Conservation (phyloP, 169 alveolate genomes). For the Babesia bovis region DNA sequence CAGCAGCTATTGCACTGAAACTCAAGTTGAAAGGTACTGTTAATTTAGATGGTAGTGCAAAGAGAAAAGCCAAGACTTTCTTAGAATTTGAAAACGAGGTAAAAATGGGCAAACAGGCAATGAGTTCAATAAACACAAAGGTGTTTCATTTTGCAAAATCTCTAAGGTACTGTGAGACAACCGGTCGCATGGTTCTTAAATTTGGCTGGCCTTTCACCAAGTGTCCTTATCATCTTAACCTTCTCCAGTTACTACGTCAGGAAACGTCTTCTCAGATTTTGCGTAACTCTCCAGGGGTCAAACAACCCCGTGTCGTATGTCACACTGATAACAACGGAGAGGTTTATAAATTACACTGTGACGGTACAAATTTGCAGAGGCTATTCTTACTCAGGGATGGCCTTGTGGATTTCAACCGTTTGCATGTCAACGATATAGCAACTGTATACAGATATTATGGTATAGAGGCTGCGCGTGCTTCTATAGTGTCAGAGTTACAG, state of each 20-base stretch:
- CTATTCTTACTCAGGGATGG: constrained; percentile 72
- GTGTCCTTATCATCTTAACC: constrained; percentile 68
- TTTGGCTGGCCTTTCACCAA: constrained; percentile 56
- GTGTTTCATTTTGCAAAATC: constrained; percentile 59
- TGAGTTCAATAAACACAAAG: constrained; percentile 34
- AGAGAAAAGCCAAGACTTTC: constrained; percentile 22
- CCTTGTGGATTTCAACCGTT: constrained; percentile 85
- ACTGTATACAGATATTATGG: constrained; percentile 93
- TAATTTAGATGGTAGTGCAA: background rate
- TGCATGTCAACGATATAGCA: constrained; percentile 91
- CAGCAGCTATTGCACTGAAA: background rate
- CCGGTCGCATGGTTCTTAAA: constrained; percentile 50
- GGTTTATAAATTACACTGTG: constrained; percentile 77
- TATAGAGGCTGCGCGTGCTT: constrained; percentile 97
- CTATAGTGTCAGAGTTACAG: constrained; percentile 91
- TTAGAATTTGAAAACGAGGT: constrained; percentile 32
- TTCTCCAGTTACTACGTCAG: constrained; percentile 66
- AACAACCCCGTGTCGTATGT: constrained; percentile 68
- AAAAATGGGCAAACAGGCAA: constrained; percentile 42
- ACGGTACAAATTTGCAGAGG: constrained; percentile 84
- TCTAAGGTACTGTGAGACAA: constrained; percentile 33
- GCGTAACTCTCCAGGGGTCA: constrained; percentile 64
- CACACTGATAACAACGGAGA: constrained; percentile 66
- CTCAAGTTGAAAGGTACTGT: background rate
- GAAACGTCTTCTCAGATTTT: constrained; percentile 66